Conservation (phyloP, 495 filamentous ascomycete genomes). For the Aspergillus bridgeri region DNA sequence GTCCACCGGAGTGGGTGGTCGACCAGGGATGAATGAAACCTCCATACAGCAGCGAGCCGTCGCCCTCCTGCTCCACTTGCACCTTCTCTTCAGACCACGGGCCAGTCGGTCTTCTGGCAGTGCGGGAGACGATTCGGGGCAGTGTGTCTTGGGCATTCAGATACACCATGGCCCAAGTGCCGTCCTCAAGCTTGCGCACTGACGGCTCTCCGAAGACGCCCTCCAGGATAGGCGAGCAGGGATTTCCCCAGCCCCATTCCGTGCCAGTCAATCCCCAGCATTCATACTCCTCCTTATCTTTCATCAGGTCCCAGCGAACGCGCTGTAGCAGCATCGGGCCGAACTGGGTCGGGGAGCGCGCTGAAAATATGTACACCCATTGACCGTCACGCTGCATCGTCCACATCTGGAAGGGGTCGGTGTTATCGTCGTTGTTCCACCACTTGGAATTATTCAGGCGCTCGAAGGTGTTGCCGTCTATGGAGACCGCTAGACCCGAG, state of each 20-base stretch:
- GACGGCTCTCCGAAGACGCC: conserved; percentile 1
- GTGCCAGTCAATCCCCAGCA: conserved; percentile 1
- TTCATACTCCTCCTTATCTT: neutral
- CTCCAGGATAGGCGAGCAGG: conserved; percentile 4
- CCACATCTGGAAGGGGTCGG: conserved; percentile 6
- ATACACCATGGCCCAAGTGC: conserved; percentile 5
- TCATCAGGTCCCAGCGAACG: conserved; percentile 3
- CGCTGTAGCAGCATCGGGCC: conserved; percentile 8
- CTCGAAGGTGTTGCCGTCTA: conserved; percentile 1
- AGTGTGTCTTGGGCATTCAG: neutral
- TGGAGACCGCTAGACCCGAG: neutral
- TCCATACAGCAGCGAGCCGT: conserved; percentile 2
- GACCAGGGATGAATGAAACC: conserved; percentile 11
- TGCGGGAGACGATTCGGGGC: conserved; percentile 1
- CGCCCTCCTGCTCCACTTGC: neutral
- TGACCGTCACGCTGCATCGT: conserved; percentile 6
- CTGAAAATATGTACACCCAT: conserved; percentile 5
- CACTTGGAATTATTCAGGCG: conserved; percentile 1
- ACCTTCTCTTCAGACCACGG: conserved; percentile 4
- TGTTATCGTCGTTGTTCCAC: conserved; percentile 2
- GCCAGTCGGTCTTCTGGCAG: neutral
- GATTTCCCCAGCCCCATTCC: conserved; percentile 3
- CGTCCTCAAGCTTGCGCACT: conserved; percentile 1
- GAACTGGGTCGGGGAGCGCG: neutral
- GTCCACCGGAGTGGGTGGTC: neutral